These are phyloP conservation scores for Verticillium albo-atrum DNA, from an alignment of 2,329 filamentous ascomycete genomes.

Conservation along the genomic window DNA sequence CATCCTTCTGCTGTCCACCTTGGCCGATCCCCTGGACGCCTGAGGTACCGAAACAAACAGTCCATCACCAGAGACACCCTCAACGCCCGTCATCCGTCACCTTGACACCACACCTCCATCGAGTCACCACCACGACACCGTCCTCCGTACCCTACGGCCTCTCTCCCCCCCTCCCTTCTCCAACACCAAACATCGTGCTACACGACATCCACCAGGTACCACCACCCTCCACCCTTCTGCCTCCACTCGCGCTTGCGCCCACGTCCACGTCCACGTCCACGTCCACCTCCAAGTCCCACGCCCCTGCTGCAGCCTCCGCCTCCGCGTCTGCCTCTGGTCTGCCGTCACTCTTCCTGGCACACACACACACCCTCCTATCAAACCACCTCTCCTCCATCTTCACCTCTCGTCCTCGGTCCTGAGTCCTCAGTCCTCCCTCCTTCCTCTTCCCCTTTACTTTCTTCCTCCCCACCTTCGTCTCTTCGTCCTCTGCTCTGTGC, in stretches of 20 bases:
- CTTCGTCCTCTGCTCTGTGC: background rate
- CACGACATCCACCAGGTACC: background rate
- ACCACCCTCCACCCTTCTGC: background rate
- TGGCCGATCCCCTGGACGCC: background rate
- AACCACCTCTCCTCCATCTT: background rate
- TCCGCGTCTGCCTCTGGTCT: slow-evolving; percentile 8
- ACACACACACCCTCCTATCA: slow-evolving; percentile 1
- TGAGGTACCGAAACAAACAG: background rate
- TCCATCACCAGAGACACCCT: background rate
- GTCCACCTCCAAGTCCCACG: slow-evolving; percentile 9
- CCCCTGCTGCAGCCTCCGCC: slow-evolving; percentile 4
- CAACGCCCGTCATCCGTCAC: background rate
- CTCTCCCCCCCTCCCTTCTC: background rate
- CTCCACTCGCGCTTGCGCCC: background rate
- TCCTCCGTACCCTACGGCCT: background rate
- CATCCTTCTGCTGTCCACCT: background rate
- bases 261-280: background rate
- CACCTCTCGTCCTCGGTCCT: background rate
- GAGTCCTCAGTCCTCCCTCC: too few species aligned
- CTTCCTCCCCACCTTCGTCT: slow-evolving; percentile 1
- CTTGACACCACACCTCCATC: background rate
- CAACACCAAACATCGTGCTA: background rate
- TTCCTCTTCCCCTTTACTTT: background rate
- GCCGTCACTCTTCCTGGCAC: background rate
- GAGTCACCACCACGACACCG: background rate